These are phyloP conservation scores for Acacia confusa DNA, from an alignment of 306 rosid genomes.

Conservation along the genomic window DNA sequence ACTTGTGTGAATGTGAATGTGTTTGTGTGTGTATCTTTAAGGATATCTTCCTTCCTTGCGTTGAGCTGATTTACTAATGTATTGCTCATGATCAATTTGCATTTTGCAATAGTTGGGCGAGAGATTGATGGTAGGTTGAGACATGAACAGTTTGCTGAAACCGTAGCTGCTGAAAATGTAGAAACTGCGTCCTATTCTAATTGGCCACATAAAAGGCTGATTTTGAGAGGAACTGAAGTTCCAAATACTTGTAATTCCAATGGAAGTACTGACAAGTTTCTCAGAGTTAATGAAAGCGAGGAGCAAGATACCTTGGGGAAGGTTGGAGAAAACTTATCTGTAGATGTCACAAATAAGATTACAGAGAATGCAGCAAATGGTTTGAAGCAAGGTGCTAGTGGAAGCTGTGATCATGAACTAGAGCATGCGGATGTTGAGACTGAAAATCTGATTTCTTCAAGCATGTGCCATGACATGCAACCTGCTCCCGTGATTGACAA, in stretches of 20 bases:
- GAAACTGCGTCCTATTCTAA: constrained; percentile 10
- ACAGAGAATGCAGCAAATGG: constrained; percentile 33
- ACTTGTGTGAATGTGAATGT: background rate
- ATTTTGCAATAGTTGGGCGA: constrained; percentile 40
- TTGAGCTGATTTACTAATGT: constrained; percentile 21
- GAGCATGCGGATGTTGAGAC: constrained; percentile 7
- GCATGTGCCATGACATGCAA: constrained; percentile 31
- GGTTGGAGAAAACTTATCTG: constrained; percentile 30
- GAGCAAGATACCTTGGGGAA: constrained; percentile 16
- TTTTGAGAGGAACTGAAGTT: constrained; percentile 28
- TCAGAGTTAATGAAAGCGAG: constrained; percentile 23
- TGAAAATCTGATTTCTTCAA: constrained; percentile 31
- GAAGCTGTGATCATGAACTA: constrained; percentile 27
- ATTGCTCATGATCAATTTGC: constrained; percentile 34
- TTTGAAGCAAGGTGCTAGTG: constrained; percentile 24
- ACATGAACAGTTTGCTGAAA: constrained; percentile 23
- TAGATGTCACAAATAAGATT: constrained; percentile 24
- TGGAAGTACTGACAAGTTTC: constrained; percentile 22
- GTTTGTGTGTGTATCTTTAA: background rate
- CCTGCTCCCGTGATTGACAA: constrained; percentile 21
- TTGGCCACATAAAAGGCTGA: constrained; percentile 31
- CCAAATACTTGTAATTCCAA: constrained; percentile 28
- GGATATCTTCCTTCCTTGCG: constrained; percentile 12
- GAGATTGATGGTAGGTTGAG: constrained; percentile 1
- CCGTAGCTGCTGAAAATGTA: constrained; percentile 22